Base-by-base conservation (phyloP, 169 alveolate species). In the Toxoplasma gondii region DNA sequence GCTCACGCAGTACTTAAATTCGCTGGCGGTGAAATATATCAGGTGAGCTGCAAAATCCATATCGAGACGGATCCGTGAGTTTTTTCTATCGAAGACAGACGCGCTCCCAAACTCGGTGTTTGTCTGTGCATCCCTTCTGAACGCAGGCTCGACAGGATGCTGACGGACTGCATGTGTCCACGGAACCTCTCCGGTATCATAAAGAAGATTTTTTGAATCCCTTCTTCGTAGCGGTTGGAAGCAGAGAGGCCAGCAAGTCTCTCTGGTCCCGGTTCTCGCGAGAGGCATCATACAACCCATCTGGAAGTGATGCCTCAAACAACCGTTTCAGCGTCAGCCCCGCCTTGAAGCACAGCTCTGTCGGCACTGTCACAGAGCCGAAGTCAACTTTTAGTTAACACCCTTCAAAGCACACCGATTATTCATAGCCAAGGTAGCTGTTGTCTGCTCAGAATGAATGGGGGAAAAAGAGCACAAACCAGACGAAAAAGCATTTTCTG, bases 21-120 rank as follows among this genome's bases (percentile, higher is more conserved):
- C 31, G 94, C 96, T 27, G 95, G 97, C 27, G 96, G 97, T 34
- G 91, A 93, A 67, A 44, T 91, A 27, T 94, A 43, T 38, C 92
- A 80, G 36, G 88, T 88, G 74, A 45, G 84, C 22, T 17, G n/a
- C 39, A 27, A 31, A 49, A 12, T 12, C 12, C 58, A 12, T 12
- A 49, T 49, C 12, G 19, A 69, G n/a, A 22, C 34, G 5, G 82
- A 69, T 2, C 82, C 34, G 82, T 22, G 38, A 9, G 5, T 69
- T 69, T 69, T 31, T 31, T 17, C 17, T 69, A 22, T 69, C 19
- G 5, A 34, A 2, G 43, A 12, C 5, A 69, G 4, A 31, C 82
- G 82, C 5, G 19, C 34, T 2, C 34, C 10, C 82, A 5, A 4
- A 29, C 17, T 9, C 19, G 43, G 19, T 5, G 82, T 69, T 31